Percentiles rank a stretch among this genome's conserved stretches.
Evolutionary conservation across 23 red algal genomes (phyloP).

Genomic region (Gracilaria vermiculophylla): DNA sequence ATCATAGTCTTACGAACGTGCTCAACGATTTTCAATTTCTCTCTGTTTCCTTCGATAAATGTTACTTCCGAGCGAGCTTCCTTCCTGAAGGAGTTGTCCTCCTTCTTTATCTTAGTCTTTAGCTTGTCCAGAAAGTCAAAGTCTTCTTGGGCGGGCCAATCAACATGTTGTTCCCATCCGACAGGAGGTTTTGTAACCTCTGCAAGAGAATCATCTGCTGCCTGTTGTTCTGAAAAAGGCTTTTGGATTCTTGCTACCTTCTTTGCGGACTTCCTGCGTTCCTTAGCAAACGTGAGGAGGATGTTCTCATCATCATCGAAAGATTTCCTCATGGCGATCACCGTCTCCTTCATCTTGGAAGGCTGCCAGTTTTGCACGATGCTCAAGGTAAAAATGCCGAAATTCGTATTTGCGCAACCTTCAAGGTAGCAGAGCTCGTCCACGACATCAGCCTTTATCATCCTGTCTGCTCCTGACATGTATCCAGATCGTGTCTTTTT

Average conservation of each 20-base stretch:
- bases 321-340: neutral
- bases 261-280: no score
- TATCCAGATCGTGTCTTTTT: neutral
- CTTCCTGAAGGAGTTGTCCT: neutral
- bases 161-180: neutral
- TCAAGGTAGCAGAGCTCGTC: neutral
- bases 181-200: neutral
- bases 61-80: neutral
- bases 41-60: neutral
- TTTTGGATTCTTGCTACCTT: no score
- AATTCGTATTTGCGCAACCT: neutral
- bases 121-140: neutral
- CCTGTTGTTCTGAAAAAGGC: no score
- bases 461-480: neutral
- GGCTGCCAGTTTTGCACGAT: neutral
- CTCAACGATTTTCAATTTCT: neutral
- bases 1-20: neutral
- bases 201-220: no score
- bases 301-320: neutral
- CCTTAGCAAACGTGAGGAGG: no score
- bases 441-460: neutral
- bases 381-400: neutral
- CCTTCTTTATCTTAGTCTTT: neutral
- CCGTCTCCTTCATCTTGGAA: neutral
- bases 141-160: neutral